Evolutionary conservation across 106 monocot genomes (phyloP).

Genomic region (Posidonia australis): DNA sequence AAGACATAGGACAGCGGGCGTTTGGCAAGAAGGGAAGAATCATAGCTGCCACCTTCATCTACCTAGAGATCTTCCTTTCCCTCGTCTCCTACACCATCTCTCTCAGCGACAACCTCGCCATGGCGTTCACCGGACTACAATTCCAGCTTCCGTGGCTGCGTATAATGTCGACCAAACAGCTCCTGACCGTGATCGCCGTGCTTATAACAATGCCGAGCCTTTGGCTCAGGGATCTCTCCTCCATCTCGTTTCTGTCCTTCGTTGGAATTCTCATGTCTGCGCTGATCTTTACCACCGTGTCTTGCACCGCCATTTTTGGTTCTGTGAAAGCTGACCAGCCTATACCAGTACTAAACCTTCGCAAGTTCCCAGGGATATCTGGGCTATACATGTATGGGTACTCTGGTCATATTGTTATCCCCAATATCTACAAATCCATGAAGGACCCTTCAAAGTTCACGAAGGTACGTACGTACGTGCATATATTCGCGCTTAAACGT

Average conservation of each 20-base stretch:
- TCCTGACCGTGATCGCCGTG: constrained; percentile 49
- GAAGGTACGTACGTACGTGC: constrained; percentile 29
- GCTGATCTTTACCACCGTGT: constrained; percentile 43
- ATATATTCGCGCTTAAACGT: too few species aligned
- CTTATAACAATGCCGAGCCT: constrained; percentile 59
- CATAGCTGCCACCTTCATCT: constrained; percentile 58
- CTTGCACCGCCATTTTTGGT: constrained; percentile 34
- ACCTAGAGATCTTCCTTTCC: constrained; percentile 67
- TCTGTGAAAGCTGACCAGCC: constrained; percentile 16
- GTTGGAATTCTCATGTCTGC: constrained; percentile 65
- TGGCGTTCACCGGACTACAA: constrained; percentile 30
- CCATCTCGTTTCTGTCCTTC: constrained; percentile 72
- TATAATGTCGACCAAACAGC: constrained; percentile 29
- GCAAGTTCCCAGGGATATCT: constrained; percentile 46
- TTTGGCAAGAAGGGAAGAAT: constrained; percentile 49
- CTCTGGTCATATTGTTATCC: constrained; percentile 76
- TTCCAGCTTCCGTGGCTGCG: constrained; percentile 29
- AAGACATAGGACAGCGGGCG: constrained; percentile 52
- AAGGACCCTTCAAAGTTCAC: constrained; percentile 77
- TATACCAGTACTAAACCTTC: constrained; percentile 45
- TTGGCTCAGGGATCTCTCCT: constrained; percentile 63
- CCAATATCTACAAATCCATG: constrained; percentile 71
- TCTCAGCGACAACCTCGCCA: constrained; percentile 53
- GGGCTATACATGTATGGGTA: constrained; percentile 71
- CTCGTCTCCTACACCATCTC: constrained; percentile 82